Percentiles rank a stretch among this genome's conserved stretches.
phyloP scores from a whole-genome alignment of 2,329 filamentous ascomycete genomes.

The Fusarium transvaalense region DNA sequence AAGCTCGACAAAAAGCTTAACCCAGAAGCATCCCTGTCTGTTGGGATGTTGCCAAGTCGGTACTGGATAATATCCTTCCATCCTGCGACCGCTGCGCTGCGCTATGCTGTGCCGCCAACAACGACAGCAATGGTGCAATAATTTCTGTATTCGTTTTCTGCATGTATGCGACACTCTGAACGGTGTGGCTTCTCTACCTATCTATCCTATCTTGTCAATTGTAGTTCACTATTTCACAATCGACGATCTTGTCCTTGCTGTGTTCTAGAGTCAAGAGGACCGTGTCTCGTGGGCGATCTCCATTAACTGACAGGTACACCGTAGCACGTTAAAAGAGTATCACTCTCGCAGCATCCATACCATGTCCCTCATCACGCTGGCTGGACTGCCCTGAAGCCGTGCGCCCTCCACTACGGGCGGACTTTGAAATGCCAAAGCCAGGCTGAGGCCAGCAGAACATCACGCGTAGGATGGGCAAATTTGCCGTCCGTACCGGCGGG shows the following conservation, averaged over 20 bases:
- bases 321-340: constrained; percentile 26
- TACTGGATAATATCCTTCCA: constrained; percentile 9
- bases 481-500: constrained; percentile 29
- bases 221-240: constrained; percentile 7
- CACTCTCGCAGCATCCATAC: background rate
- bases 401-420: constrained; percentile 1
- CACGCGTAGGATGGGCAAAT: background rate
- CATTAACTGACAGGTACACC: constrained; percentile 13
- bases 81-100: constrained; percentile 5
- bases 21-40: background rate
- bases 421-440: constrained; percentile 7
- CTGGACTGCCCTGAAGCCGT: constrained; percentile 13
- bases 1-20: constrained; percentile 29
- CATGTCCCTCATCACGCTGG: too few relatives aligned
- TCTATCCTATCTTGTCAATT: background rate
- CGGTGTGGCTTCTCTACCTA: constrained; percentile 10
- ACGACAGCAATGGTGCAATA: background rate
- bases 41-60: constrained; percentile 34
- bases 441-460: constrained; percentile 1
- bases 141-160: constrained; percentile 5
- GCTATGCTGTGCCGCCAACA: constrained; percentile 1
- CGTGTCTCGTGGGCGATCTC: constrained; percentile 28
- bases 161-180: constrained; percentile 5
- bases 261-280: background rate
- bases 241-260: constrained; percentile 2